These are phyloP conservation scores for Diaporthe sp. DNA, from an alignment of 2,329 filamentous ascomycete genomes.

Conservation along the genomic window DNA sequence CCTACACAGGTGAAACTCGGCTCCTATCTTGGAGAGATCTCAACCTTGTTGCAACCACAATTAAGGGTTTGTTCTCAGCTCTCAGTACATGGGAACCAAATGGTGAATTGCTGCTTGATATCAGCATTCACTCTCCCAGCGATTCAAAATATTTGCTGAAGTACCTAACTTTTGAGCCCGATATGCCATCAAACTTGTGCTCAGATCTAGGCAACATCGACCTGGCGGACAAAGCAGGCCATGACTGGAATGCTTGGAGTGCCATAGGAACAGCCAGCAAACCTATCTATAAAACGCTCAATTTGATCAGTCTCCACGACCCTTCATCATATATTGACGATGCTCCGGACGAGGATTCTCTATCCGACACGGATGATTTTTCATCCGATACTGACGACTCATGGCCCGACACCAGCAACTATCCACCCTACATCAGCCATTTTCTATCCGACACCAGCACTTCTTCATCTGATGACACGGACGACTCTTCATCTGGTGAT, in stretches of 20 bases:
- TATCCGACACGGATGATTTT: too few relatives aligned
- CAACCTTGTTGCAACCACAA: constrained; percentile 39
- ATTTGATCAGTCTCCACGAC: too few relatives aligned
- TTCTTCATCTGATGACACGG: too few relatives aligned
- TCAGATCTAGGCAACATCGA: too few relatives aligned
- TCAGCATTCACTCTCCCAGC: constrained; percentile 9
- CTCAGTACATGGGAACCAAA: constrained; percentile 47
- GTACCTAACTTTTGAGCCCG: neutral
- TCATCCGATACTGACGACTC: too few relatives aligned
- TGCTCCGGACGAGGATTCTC: too few relatives aligned
- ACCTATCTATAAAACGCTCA: neutral
- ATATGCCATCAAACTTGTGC: neutral
- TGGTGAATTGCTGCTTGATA: neutral
- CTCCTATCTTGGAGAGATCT: constrained; percentile 34
- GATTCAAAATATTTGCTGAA: neutral
- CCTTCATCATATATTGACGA: too few relatives aligned
- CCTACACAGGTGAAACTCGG: constrained; percentile 40
- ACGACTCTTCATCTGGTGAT: too few relatives aligned
- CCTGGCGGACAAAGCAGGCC: neutral
- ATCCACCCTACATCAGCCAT: too few relatives aligned
- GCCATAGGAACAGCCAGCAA: neutral
- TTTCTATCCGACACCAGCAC: too few relatives aligned
- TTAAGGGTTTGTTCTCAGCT: constrained; percentile 45
- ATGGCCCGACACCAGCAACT: too few relatives aligned
- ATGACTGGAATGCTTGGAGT: neutral